Percentiles rank a stretch among this genome's conserved stretches.
These are phyloP conservation scores for Lasiodiplodia hormozganensis DNA, from an alignment of 2,329 filamentous ascomycete species.

Conservation along the genomic window DNA sequence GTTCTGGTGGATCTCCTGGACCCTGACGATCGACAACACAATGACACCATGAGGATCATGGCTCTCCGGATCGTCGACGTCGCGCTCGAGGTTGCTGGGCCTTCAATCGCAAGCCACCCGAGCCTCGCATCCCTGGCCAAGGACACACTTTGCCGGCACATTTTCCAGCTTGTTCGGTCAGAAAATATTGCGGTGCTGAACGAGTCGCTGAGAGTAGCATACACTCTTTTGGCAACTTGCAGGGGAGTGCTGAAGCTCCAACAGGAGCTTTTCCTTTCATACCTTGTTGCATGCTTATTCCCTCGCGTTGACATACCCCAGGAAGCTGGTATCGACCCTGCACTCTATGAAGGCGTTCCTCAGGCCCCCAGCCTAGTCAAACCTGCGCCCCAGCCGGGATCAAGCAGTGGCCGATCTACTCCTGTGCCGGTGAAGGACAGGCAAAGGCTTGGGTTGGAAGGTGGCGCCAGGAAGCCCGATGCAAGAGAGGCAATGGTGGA, in stretches of 20 bases:
- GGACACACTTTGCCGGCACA: conserved; percentile 88
- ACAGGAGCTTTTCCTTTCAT: conserved; percentile 94
- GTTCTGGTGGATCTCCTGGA: conserved; percentile 93
- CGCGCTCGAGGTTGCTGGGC: conserved; percentile 92
- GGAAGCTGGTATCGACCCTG: conserved; percentile 88
- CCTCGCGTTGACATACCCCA: conserved; percentile 92
- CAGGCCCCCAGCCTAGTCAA: conserved; percentile 89
- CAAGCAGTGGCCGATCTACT: conserved; percentile 80
- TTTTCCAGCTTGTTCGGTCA: conserved; percentile 95
- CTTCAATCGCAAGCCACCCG: conserved; percentile 91
- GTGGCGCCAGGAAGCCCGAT: conserved; percentile 89
- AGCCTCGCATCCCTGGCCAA: conserved; percentile 86
- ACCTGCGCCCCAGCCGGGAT: conserved; percentile 60
- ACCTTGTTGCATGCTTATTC: conserved; percentile 91
- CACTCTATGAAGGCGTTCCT: conserved; percentile 90
- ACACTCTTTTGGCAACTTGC: conserved; percentile 89
- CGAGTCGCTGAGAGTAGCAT: conserved; percentile 89
- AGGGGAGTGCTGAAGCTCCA: conserved; percentile 90
- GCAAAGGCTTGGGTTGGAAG: conserved; percentile 90
- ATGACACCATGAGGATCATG: conserved; percentile 96
- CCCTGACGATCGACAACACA: conserved; percentile 89
- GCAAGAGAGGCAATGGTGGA: conserved; percentile 98
- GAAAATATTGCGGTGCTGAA: conserved; percentile 96
- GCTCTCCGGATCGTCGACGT: conserved; percentile 96
- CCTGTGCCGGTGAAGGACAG: conserved; percentile 92